Evolutionary conservation across 1,284 basidiomycete genomes (phyloP), one percentile per base, ranked within the genome.

Genomic region (Retiboletus fuscus): DNA sequence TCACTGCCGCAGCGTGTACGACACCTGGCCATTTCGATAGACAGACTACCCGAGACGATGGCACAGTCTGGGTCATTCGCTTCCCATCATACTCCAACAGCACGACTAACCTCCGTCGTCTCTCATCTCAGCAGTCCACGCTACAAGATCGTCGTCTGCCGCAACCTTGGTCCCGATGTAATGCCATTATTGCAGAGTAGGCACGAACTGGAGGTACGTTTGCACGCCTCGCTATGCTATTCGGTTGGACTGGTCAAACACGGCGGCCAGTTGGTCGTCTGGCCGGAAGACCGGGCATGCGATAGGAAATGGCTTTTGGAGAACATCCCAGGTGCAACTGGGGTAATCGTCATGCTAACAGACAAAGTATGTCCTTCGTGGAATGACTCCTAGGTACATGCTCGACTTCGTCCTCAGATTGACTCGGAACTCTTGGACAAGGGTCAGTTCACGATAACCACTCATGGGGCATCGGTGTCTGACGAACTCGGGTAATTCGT

Each of bases 221-320:
- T 49, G 57, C 18, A 28, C 7, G 18, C 41, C 43, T 13, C 5
- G 20, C 5, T 5, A 44, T 49, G 43, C 30, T 24, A 47, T 18
- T 49, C 22, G 5, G 49, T 64, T 69, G 1, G 63, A 41, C 34
- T 60, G 46, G 68, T 46, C 66, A 28, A 51, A 66, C 28, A 66
- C 13, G 3, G 51, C 26, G 7, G 5, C 39, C 74, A 93, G 91
- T 79, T 94, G 49, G 87, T 96, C 11, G 72, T 90, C 3, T 96
- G 95, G 91, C 87, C 90, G 0, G 86, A 94, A 71, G 90, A 95
- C 76, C 81, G 86, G 1, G 80, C 84, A 11, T 93, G 92, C 67
- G 86, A 91, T 43, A 86, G 93, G 22, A 78, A 86, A 34, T 99
- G 97, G 96, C 83, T 98, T 2, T 83, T 97, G 22, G 85, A 93